Conservation (phyloP, 1,139 yeast genomes). For the Candida gigantensis region DNA sequence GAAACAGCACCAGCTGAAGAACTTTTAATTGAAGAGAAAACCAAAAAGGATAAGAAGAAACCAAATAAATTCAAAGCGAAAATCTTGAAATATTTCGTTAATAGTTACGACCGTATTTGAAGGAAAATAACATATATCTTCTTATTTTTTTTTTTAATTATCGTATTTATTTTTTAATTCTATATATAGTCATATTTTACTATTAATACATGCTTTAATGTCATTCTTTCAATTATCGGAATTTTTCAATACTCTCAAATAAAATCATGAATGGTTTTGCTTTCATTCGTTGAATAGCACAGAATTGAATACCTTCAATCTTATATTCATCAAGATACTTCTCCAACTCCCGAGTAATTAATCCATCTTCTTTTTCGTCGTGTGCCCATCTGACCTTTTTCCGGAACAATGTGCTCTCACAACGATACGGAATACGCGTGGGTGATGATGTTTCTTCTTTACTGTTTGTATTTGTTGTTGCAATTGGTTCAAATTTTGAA, state of each 20-base stretch:
- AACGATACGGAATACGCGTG: not conserved
- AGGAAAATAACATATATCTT: not conserved
- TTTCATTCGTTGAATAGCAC: not conserved
- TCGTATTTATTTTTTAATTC: not conserved
- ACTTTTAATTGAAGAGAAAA: slow-evolving; percentile 5
- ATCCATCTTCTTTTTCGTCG: too few relatives aligned
- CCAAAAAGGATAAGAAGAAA: slow-evolving; percentile 19
- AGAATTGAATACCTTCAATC: not conserved
- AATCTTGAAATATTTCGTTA: slow-evolving; percentile 39
- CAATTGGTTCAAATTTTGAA: not conserved
- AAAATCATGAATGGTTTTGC: not conserved
- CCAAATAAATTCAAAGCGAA: slow-evolving; percentile 32
- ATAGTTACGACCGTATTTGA: slow-evolving; percentile 24
- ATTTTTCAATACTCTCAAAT: not conserved
- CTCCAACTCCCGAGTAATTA: not conserved
- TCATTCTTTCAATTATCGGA: not conserved
- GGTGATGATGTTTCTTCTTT: not conserved
- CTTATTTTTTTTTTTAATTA: not conserved
- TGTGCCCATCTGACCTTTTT: not conserved
- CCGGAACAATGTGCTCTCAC: not conserved
- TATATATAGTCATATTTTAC: not conserved
- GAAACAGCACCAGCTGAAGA: too few relatives aligned
- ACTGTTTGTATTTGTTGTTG: not conserved
- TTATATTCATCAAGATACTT: not conserved
- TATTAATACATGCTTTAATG: not conserved